A percentile compares a stretch with the other conserved stretches of the same genome.
Evolutionary conservation across 768 basidiomycete species (phyloP).

Genomic region (Chiua virens): DNA sequence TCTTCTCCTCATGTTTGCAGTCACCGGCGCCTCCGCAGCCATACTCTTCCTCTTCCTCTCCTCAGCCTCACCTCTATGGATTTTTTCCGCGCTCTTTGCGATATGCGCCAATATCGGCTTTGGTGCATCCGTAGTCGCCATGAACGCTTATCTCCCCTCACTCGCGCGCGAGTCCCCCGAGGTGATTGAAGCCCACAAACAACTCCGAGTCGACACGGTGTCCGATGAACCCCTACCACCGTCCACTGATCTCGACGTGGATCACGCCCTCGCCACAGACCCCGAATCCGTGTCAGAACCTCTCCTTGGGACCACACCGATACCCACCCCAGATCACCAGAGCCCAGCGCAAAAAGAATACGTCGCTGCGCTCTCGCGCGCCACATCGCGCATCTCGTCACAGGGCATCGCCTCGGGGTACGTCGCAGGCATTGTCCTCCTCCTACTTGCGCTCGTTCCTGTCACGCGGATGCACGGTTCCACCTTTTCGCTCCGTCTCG

Average conservation of each 20-base stretch:
- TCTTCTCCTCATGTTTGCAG: slow-evolving; percentile 73
- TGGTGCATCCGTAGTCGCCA: slow-evolving; percentile 82
- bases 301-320: slow-evolving; percentile 23
- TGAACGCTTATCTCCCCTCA: slow-evolving; percentile 84
- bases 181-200: slow-evolving; percentile 43
- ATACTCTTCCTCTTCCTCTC: slow-evolving; percentile 72
- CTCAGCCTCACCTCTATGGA: slow-evolving; percentile 70
- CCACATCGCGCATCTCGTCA: slow-evolving; percentile 82
- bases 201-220: slow-evolving; percentile 26
- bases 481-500: slow-evolving; percentile 76
- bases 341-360: slow-evolving; percentile 40
- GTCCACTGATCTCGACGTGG: slow-evolving; percentile 19
- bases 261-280: slow-evolving; percentile 1
- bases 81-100: slow-evolving; percentile 64
- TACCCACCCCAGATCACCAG: slow-evolving; percentile 9
- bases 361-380: slow-evolving; percentile 59
- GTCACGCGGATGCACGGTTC: slow-evolving; percentile 72
- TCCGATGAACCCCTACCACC: slow-evolving; percentile 7
- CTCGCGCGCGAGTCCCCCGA: slow-evolving; percentile 68
- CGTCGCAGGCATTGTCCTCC: slow-evolving; percentile 72
- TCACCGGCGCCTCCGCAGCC: slow-evolving; percentile 67
- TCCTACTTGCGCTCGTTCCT: slow-evolving; percentile 76
- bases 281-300: slow-evolving; percentile 38
- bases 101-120: slow-evolving; percentile 83
- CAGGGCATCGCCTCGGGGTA: slow-evolving; percentile 87